phyloP scores from a whole-genome alignment of 768 basidiomycete species.

The Tylopilus sp. region DNA sequence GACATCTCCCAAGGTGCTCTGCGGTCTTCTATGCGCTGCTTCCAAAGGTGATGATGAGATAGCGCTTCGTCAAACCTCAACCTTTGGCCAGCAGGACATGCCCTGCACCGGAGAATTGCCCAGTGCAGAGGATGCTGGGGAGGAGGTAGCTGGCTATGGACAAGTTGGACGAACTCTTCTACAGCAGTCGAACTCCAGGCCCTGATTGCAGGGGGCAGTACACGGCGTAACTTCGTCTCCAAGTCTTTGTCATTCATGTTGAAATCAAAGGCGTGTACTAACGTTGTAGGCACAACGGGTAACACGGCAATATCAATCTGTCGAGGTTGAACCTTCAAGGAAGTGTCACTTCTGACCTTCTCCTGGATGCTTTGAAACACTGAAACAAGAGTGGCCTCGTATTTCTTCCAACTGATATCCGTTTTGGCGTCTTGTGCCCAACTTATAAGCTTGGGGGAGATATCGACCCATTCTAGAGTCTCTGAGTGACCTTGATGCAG shows the following conservation, averaged over 20 bases:
- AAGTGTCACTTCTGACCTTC: not conserved
- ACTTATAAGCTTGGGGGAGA: not conserved
- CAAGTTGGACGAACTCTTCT: constrained; percentile 8
- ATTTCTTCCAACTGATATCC: not conserved
- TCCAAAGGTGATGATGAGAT: constrained; percentile 7
- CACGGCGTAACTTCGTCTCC: not conserved
- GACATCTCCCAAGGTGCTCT: not conserved
- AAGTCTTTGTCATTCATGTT: not conserved
- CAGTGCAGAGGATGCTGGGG: constrained; percentile 4
- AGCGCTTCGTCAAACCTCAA: constrained; percentile 5
- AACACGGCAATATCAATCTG: constrained; percentile 5
- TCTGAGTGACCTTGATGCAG: not conserved
- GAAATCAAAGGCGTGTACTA: not conserved
- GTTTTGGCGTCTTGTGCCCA: not conserved
- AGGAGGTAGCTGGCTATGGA: constrained; percentile 1
- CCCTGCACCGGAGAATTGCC: constrained; percentile 12
- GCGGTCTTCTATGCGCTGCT: too few relatives aligned
- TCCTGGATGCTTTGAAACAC: not conserved
- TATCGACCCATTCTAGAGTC: constrained; percentile 10
- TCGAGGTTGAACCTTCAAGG: not conserved
- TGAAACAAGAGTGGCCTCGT: too few relatives aligned
- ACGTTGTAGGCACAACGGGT: not conserved
- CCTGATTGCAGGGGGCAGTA: not conserved
- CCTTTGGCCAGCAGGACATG: not conserved
- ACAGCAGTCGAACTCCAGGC: constrained; percentile 10